Evolutionary conservation across 257 asterid genomes (phyloP).

Genomic region (Orobanche coerulescens): DNA sequence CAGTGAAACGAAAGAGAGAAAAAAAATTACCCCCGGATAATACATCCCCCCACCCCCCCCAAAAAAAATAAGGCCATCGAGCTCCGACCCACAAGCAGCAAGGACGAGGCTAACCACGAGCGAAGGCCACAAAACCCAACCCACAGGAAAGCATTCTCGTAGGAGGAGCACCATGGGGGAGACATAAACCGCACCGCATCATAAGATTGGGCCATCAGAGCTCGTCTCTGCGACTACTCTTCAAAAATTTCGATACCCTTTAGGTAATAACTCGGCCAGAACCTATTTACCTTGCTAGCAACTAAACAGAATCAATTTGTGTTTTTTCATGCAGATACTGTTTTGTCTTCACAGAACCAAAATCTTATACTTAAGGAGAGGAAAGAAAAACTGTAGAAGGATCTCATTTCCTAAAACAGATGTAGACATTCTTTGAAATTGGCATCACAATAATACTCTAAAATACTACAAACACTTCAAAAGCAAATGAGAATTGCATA

Average conservation of each 20-base stretch:
- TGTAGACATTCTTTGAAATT: background rate
- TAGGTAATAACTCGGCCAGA: too few relatives aligned
- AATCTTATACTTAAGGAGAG: background rate
- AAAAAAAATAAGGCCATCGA: conserved; percentile 20
- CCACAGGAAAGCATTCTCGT: conserved; percentile 34
- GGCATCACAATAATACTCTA: background rate
- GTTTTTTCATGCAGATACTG: too few relatives aligned
- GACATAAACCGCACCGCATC: conserved; percentile 26
- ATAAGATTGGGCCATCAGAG: conserved; percentile 16
- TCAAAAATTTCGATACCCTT: conserved; percentile 34
- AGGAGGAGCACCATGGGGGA: conserved; percentile 32
- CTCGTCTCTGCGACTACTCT: conserved; percentile 20
- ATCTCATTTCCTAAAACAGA: background rate
- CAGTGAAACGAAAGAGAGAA: too few relatives aligned
- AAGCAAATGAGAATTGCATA: background rate
- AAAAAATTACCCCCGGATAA: too few relatives aligned
- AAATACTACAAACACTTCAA: background rate
- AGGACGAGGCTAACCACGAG: conserved; percentile 30
- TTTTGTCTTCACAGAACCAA: background rate
- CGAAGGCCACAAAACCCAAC: conserved; percentile 38
- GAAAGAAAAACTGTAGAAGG: background rate
- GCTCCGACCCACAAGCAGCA: conserved; percentile 26
- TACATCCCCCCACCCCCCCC: background rate
- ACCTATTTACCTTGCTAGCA: too few relatives aligned
- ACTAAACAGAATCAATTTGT: too few relatives aligned